phyloP scores from a whole-genome alignment of 2,329 filamentous ascomycete genomes.

The Microsporum ferrugineum region DNA sequence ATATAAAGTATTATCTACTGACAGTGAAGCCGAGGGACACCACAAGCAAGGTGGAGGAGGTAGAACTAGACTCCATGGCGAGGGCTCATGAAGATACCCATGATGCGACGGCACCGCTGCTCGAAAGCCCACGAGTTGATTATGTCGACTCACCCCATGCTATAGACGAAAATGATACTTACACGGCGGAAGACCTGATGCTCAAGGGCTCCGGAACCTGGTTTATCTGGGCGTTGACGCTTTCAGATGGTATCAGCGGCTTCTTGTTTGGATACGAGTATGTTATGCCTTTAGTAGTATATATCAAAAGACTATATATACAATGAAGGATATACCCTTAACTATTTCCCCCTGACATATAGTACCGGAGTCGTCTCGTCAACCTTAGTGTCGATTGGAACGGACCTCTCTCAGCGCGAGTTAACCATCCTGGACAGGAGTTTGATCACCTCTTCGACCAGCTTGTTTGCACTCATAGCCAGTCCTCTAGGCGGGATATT shows the following conservation, averaged over 20 bases:
- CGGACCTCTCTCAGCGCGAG: constrained; percentile 41
- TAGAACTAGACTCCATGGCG: constrained; percentile 18
- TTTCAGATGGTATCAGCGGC: constrained; percentile 47
- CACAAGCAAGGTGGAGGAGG: constrained; percentile 3
- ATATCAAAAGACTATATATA: neutral
- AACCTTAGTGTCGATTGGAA: constrained; percentile 45
- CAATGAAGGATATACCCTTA: neutral
- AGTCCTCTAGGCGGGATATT: constrained; percentile 45
- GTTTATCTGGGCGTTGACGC: constrained; percentile 47
- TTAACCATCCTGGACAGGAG: constrained; percentile 47
- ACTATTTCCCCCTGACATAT: constrained; percentile 12
- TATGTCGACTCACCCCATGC: neutral
- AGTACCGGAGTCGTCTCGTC: constrained; percentile 52
- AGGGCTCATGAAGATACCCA: constrained; percentile 4
- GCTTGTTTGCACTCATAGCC: constrained; percentile 46
- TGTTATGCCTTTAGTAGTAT: constrained; percentile 9
- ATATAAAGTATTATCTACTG: neutral
- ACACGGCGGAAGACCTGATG: neutral
- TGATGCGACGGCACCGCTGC: constrained; percentile 24
- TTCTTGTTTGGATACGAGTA: constrained; percentile 53
- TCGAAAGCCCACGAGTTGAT: constrained; percentile 10
- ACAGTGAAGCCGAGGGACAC: neutral
- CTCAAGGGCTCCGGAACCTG: constrained; percentile 8
- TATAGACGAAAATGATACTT: neutral
- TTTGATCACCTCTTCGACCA: constrained; percentile 48